A percentile compares a stretch with the other conserved stretches of the same genome.
Conservation (phyloP, 2,329 filamentous ascomycete genomes). For the Penicillium sp. region DNA sequence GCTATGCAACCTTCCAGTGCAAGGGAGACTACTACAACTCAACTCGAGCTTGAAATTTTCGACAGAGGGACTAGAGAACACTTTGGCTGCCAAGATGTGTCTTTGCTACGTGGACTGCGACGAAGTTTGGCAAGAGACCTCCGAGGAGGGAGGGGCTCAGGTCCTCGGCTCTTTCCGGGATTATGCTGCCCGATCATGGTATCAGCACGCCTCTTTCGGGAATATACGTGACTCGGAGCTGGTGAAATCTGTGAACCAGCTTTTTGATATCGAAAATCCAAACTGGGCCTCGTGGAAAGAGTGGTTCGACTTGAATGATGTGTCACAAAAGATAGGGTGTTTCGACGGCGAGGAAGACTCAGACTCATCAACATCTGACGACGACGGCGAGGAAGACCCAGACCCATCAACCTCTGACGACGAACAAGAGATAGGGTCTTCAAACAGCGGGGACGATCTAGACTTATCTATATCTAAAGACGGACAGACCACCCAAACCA, state of each 20-base stretch:
- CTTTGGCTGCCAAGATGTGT: too few species aligned
- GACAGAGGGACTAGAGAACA: too few species aligned
- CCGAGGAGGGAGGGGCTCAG: neutral
- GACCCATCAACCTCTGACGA: too few species aligned
- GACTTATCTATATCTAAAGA: neutral
- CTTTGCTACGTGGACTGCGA: neutral
- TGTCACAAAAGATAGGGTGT: neutral
- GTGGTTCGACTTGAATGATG: constrained; percentile 4
- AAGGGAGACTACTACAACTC: too few species aligned
- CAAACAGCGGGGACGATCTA: neutral
- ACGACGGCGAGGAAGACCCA: neutral
- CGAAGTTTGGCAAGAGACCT: neutral
- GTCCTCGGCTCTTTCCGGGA: neutral
- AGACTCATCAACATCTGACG: too few species aligned
- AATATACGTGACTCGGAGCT: neutral
- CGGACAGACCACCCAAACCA: neutral
- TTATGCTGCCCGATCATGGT: constrained; percentile 5
- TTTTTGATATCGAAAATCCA: constrained; percentile 4
- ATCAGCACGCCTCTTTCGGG: neutral
- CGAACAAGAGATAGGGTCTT: too few species aligned
- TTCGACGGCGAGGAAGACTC: neutral
- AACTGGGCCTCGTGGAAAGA: neutral
- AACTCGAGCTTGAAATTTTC: too few species aligned
- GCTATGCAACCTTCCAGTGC: too few species aligned
- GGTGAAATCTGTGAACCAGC: neutral